Base-by-base conservation (phyloP, 208 protist genomes). In the Trypanosoma brucei region DNA sequence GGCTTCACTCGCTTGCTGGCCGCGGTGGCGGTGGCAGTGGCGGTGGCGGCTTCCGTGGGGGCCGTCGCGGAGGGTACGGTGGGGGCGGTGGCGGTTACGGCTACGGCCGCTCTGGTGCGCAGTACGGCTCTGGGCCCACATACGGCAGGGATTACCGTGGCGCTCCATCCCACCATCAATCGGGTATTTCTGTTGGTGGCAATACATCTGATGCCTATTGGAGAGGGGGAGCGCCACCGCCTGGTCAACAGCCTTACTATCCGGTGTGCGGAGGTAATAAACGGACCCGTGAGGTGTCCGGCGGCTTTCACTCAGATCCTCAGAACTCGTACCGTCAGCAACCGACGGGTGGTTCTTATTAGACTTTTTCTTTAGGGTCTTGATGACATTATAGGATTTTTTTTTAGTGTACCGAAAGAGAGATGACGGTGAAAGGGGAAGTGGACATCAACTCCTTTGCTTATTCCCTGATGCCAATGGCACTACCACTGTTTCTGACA, bases 1-100 rank as follows among this genome's bases (percentile, higher is more conserved):
- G 88, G 72, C 70, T 95, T 8, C 84, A 83, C 65, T 62, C 65
- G 31, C 62, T 93, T 22, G 70, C 68, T 46, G 59, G 57, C 13
- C 55, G 64, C 13, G 59, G 54, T 35, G 55, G 55, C 45, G 55
- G 68, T 50, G 70, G 75, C 60, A 68, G 66, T 51, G 62, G 73
- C 56, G 22, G 22, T 22, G 22, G 22, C 22, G 22, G 22, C 22
- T 22, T 22, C 22, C 22, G 22, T 22, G 56, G 74, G 8, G 69
- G 75, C 52, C 38, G 71, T 50, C 49, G 79, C 48, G 59, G 79
- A 33, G 49, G 66, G 13, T 67, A 67, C 59, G 49, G 78, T 45
- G 63, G 78, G 45, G 37, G 66, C 13, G 45, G 68, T 38, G 55
- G 70, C 39, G 68, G 76, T 14, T 68, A 75, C 53, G 50, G 68